Conservation (phyloP, 192 early-diverging fungal species). For the Backusella westeae region DNA sequence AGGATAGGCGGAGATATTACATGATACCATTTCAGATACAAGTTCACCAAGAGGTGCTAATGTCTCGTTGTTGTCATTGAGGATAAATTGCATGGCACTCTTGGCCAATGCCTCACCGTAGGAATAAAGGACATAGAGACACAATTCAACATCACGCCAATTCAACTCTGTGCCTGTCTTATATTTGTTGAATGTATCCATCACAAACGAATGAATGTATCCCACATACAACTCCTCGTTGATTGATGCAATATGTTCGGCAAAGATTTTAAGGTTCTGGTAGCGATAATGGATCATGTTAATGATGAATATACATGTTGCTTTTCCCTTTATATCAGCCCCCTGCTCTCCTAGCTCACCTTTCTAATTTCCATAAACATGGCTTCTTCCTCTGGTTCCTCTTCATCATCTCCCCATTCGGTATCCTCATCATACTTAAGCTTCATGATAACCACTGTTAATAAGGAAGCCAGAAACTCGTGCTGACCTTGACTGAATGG, state of each 20-base stretch:
- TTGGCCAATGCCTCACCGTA: conserved; percentile 64
- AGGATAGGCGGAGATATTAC: conserved; percentile 60
- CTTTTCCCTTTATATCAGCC: too few species aligned
- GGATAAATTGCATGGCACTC: conserved; percentile 45
- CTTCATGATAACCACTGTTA: conserved; percentile 74
- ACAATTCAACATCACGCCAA: conserved; percentile 79
- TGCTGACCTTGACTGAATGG: conserved; percentile 45
- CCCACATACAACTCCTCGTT: conserved; percentile 57
- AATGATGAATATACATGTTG: background rate
- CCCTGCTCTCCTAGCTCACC: conserved; percentile 24
- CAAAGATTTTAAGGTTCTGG: conserved; percentile 66
- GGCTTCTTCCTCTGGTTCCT: conserved; percentile 71
- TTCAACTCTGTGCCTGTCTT: conserved; percentile 44
- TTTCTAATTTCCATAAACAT: conserved; percentile 69
- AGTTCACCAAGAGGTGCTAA: conserved; percentile 47
- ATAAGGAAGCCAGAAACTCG: conserved; percentile 51
- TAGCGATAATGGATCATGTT: background rate
- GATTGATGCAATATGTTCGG: conserved; percentile 75
- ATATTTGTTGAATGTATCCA: conserved; percentile 59
- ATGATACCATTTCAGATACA: conserved; percentile 5
- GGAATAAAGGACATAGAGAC: conserved; percentile 71
- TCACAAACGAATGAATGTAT: conserved; percentile 61
- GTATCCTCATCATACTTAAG: conserved; percentile 91
- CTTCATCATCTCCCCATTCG: conserved; percentile 67
- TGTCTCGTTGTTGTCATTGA: conserved; percentile 47